A percentile compares a stretch with the other conserved stretches of the same genome.
Conservation (phyloP, 257 asterid species). For the Solanum chilense region DNA sequence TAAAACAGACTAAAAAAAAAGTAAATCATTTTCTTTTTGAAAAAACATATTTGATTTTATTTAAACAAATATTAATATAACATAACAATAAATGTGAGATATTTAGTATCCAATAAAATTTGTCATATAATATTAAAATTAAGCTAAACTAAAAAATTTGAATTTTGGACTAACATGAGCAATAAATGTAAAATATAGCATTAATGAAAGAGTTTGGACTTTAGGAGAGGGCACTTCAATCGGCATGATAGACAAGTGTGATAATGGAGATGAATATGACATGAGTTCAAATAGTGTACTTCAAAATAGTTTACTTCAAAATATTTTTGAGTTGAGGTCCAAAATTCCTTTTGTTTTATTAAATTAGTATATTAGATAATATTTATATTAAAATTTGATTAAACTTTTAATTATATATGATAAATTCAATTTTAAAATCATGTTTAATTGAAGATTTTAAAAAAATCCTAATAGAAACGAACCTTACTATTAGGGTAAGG, state of each 20-base stretch:
- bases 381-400: too few species aligned
- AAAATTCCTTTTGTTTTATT: background rate
- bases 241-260: background rate
- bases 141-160: background rate
- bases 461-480: too few species aligned
- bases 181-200: background rate
- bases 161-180: background rate
- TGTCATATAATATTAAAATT: background rate
- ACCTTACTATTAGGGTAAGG: too few species aligned
- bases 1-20: too few species aligned
- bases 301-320: background rate
- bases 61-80: too few species aligned
- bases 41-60: too few species aligned
- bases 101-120: background rate
- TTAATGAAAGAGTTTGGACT: background rate
- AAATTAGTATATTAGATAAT: too few species aligned
- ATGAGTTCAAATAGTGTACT: background rate
- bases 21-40: background rate
- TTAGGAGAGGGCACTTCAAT: background rate
- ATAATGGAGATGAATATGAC: background rate
- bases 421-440: too few species aligned
- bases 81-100: background rate
- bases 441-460: too few species aligned
- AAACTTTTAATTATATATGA: too few species aligned
- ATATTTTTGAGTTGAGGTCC: background rate